A percentile compares a stretch with the other conserved stretches of the same genome.
phyloP scores from a whole-genome alignment of 2,329 filamentous ascomycete genomes.

The Calonectria pseudoturangicola region DNA sequence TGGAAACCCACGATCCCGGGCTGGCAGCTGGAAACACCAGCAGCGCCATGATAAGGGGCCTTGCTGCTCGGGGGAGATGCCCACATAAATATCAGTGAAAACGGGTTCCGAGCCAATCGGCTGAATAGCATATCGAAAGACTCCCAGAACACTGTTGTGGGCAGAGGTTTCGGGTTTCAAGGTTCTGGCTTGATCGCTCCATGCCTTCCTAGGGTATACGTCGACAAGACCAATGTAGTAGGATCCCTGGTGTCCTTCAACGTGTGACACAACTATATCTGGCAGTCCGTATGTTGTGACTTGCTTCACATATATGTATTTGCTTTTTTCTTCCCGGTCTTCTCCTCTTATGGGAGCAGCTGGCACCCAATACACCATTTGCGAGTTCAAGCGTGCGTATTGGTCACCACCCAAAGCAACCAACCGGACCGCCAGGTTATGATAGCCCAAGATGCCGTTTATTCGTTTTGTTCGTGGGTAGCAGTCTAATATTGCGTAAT shows the following conservation, averaged over 20 bases:
- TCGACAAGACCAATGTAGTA: neutral
- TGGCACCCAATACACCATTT: neutral
- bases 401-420: conserved; percentile 3
- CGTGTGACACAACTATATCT: neutral
- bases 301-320: conserved; percentile 5
- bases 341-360: neutral
- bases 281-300: neutral
- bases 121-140: neutral
- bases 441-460: neutral
- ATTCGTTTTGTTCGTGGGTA: neutral
- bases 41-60: neutral
- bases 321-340: neutral
- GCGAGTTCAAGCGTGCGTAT: neutral
- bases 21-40: neutral
- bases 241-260: neutral
- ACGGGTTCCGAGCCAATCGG: neutral
- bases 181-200: neutral
- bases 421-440: neutral
- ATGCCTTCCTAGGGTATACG: neutral
- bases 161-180: neutral
- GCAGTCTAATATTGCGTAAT: conserved; percentile 17
- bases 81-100: conserved; percentile 2
- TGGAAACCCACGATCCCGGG: neutral
- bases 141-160: neutral
- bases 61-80: neutral